Percentiles rank a stretch among this genome's conserved stretches.
These are phyloP conservation scores for Yueomyces sp. DNA, from an alignment of 805 yeast species.

Conservation along the genomic window DNA sequence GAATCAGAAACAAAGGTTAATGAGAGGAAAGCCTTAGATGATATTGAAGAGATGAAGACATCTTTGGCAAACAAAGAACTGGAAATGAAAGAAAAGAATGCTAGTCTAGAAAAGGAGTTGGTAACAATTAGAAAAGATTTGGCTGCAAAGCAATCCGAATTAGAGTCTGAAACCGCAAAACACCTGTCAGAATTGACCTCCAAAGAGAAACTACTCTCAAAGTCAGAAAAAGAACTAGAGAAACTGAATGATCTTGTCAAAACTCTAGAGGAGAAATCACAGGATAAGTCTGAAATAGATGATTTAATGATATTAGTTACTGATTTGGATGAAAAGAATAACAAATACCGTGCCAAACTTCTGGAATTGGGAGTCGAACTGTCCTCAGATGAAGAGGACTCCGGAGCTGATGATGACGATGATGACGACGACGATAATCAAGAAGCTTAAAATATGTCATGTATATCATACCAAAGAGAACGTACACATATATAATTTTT, in stretches of 20 bases:
- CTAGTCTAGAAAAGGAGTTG: not conserved
- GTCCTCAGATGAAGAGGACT: constrained; percentile 61
- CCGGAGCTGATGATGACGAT: constrained; percentile 50
- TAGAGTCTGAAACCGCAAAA: not conserved
- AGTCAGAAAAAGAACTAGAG: constrained; percentile 2
- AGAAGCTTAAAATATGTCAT: too few relatives aligned
- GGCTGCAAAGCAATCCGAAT: not conserved
- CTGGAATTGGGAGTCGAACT: constrained; percentile 42
- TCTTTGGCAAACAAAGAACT: not conserved
- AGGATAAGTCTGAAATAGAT: constrained; percentile 29
- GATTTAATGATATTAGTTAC: constrained; percentile 65
- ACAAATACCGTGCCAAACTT: constrained; percentile 40
- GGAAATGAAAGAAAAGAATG: not conserved
- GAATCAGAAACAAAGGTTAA: too few relatives aligned
- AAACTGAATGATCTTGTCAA: constrained; percentile 2
- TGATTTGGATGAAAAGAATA: constrained; percentile 60
- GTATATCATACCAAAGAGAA: not conserved
- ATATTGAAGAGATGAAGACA: not conserved
- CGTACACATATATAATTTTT: not conserved
- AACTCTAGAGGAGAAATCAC: constrained; percentile 4
- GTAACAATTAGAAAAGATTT: not conserved
- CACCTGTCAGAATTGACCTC: not conserved
- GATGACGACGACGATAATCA: constrained; percentile 19
- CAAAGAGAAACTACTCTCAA: not conserved
- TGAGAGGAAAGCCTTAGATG: too few relatives aligned